Evolutionary conservation across 768 basidiomycete species (phyloP).

Genomic region (Galerina marginata): DNA sequence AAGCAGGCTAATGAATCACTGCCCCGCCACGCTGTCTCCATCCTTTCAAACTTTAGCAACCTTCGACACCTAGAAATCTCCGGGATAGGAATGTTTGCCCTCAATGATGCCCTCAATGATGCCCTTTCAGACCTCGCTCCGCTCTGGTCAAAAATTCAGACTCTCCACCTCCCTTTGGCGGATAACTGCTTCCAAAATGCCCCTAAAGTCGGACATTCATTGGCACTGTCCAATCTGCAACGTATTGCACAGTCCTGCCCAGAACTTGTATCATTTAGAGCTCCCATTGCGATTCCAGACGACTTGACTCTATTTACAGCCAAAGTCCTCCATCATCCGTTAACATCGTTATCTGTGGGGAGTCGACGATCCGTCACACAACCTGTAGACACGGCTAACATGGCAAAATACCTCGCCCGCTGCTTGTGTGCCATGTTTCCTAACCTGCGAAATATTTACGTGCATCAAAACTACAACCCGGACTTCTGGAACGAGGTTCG

Average conservation of each 20-base stretch:
- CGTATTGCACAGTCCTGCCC: neutral
- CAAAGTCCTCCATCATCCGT: neutral
- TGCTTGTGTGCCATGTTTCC: slow-evolving; percentile 1
- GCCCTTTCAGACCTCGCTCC: neutral
- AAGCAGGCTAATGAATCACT: neutral
- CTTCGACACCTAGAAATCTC: neutral
- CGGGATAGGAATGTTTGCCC: neutral
- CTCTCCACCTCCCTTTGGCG: neutral
- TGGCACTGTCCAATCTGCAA: neutral
- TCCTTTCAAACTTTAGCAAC: neutral
- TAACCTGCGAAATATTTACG: neutral
- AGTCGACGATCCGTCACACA: neutral
- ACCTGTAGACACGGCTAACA: neutral
- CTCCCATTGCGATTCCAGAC: neutral
- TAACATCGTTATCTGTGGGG: neutral
- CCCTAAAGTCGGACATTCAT: no score
- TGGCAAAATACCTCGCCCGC: neutral
- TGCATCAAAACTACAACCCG: neutral
- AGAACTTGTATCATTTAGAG: neutral
- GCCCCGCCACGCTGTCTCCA: neutral
- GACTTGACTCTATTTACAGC: neutral
- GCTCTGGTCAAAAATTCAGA: neutral
- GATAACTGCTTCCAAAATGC: neutral
- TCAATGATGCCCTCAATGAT: neutral
- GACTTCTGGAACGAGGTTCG: neutral